These are phyloP conservation scores for Amanita phalloides DNA, from an alignment of 768 basidiomycete genomes.

Conservation along the genomic window DNA sequence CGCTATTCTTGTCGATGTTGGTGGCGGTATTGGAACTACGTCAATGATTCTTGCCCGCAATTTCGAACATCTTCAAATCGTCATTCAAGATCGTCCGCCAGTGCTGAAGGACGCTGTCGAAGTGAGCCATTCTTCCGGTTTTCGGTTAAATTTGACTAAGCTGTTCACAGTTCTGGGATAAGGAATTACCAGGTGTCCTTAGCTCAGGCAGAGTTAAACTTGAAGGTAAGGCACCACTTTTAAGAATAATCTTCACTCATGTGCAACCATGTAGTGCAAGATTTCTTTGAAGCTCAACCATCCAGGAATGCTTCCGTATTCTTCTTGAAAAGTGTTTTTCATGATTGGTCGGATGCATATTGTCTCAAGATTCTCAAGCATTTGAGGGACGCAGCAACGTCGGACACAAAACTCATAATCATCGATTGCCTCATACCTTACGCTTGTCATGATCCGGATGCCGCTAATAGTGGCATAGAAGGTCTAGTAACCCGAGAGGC, in stretches of 20 bases:
- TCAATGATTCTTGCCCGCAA: constrained; percentile 13
- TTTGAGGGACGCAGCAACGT: constrained; percentile 20
- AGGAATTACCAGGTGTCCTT: constrained; percentile 9
- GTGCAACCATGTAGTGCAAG: constrained; percentile 13
- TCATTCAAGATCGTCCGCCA: constrained; percentile 15
- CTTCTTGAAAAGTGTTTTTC: constrained; percentile 23
- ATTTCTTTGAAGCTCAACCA: constrained; percentile 28
- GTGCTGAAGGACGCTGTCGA: constrained; percentile 9
- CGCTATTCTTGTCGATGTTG: constrained; percentile 20
- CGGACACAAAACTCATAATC: constrained; percentile 21
- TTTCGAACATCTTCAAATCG: constrained; percentile 10
- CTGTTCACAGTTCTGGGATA: constrained; percentile 5
- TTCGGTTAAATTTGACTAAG: neutral
- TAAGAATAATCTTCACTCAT: neutral
- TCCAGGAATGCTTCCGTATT: constrained; percentile 23
- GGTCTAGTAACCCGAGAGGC: constrained; percentile 15
- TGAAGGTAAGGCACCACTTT: constrained; percentile 8
- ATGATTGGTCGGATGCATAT: constrained; percentile 27
- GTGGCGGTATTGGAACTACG: constrained; percentile 16
- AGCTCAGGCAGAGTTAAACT: constrained; percentile 8
- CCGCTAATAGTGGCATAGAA: constrained; percentile 9
- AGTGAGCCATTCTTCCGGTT: neutral
- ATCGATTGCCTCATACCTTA: constrained; percentile 24
- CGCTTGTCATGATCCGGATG: constrained; percentile 8
- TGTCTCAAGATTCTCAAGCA: constrained; percentile 18